A percentile compares a stretch with the other conserved stretches of the same genome.
Conservation (phyloP, 1,139 yeast species). For the Nakaseomyces bracarensis region DNA sequence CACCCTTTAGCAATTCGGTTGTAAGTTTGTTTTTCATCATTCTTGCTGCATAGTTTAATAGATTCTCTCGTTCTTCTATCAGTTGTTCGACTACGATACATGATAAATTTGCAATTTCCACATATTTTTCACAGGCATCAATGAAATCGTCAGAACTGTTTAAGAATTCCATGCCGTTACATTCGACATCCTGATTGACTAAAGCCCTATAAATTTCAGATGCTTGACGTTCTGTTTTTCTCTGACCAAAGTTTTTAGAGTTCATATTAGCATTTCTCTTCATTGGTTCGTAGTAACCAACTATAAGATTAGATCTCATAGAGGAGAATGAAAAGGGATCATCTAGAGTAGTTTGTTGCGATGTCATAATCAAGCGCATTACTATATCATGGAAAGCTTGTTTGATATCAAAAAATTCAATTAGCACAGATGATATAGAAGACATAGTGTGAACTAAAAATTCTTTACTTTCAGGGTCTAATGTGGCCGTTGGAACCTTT, state of each 20-base stretch:
- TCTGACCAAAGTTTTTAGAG: conserved; percentile 10
- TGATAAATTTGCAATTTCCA: conserved; percentile 39
- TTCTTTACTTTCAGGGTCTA: conserved; percentile 28
- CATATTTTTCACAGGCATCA: conserved; percentile 37
- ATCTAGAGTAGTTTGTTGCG: conserved; percentile 60
- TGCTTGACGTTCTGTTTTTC: conserved; percentile 41
- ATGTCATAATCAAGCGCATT: conserved; percentile 53
- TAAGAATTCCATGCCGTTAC: conserved; percentile 41
- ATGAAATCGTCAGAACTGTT: conserved; percentile 35
- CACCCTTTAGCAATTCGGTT: conserved; percentile 52
- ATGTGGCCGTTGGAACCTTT: conserved; percentile 10
- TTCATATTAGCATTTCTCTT: conserved; percentile 8
- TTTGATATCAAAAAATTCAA: conserved; percentile 67
- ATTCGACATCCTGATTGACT: conserved; percentile 39
- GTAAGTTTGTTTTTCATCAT: conserved; percentile 68
- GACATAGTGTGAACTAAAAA: conserved; percentile 28
- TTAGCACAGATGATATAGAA: conserved; percentile 37
- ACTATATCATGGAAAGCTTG: conserved; percentile 64
- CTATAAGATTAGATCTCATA: conserved; percentile 42
- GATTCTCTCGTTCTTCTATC: conserved; percentile 61
- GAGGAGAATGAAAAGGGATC: conserved; percentile 69
- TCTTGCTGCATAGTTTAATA: conserved; percentile 64
- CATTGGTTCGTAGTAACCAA: conserved; percentile 35
- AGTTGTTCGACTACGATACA: conserved; percentile 46
- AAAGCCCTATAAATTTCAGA: conserved; percentile 40